Evolutionary conservation across 345 rosid species (phyloP), one percentile per base, ranked within the genome.

Genomic region (Heritiera littoralis): DNA sequence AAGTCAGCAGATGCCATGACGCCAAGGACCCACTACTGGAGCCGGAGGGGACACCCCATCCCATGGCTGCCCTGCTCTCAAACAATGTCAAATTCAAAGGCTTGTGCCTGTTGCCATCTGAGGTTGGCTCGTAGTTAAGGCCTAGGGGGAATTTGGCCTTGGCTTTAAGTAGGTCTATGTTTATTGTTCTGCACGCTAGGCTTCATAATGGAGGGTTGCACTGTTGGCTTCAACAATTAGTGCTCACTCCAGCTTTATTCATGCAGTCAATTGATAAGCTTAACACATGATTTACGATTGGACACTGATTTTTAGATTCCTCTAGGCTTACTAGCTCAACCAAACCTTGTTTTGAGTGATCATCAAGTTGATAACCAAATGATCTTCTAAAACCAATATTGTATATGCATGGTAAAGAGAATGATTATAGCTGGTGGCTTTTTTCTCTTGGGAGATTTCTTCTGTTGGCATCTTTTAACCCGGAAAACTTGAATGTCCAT

Each of bases 81-180:
- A 71, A 10, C 40, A 23, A 30, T 35, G 45, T 70, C 59, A 15
- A 72, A 40, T 74, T 56, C 77, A 58, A 74, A 40, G 18, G 66
- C 20, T 72, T 74, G 66, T 14, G 77, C 54, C 77, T 74, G 77
- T 74, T 74, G 35, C 77, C 20, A 74, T 55, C 77, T 74, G 9
- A 72, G 17, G 35, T 70, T 70, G 56, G 56, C 56, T 15, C 1
- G 48, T 52, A 30, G 66, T 18, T 38, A 35, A 52, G 64, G 1
- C 32, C 76, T 51, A 73, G 28, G 54, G 32, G 17, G 65, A 59
- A 60, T 72, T 38, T 55, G 64, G 76, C 32, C 32, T 15, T 52
- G 75, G 43, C 63, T 52, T 32, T 30, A 35, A 35, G 43, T 38
- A 73, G 76, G 63, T 11, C 76, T 55, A 14, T 38, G 43, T 51